A percentile compares a stretch with the other conserved stretches of the same genome.
These are phyloP conservation scores for Metarhizium album DNA, from an alignment of 2,329 filamentous ascomycete species.

Conservation along the genomic window DNA sequence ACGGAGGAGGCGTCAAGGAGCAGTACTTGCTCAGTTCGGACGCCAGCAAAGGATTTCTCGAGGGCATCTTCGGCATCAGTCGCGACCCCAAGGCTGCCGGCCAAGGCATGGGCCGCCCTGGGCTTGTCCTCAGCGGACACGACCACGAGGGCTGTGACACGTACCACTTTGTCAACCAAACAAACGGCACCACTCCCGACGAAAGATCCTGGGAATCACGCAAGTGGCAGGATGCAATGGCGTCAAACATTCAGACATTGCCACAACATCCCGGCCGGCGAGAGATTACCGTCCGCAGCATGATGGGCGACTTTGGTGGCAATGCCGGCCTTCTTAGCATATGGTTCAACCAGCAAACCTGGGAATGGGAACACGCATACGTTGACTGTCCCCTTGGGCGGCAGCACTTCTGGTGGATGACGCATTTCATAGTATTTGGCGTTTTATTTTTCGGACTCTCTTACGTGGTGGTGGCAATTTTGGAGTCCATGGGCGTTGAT, in stretches of 20 bases:
- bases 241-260: slow-evolving; percentile 28
- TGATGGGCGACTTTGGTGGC: slow-evolving; percentile 96
- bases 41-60: slow-evolving; percentile 64
- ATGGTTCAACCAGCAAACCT: slow-evolving; percentile 69
- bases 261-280: slow-evolving; percentile 53
- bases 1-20: slow-evolving; percentile 67
- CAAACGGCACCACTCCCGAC: slow-evolving; percentile 25
- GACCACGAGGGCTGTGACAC: slow-evolving; percentile 93
- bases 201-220: slow-evolving; percentile 40
- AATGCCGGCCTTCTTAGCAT: slow-evolving; percentile 80
- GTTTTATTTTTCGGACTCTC: slow-evolving; percentile 22
- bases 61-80: slow-evolving; percentile 74
- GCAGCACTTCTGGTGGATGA: slow-evolving; percentile 90
- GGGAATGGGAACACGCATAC: slow-evolving; percentile 78
- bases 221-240: slow-evolving; percentile 35
- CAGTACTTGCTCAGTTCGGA: slow-evolving; percentile 79
- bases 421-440: slow-evolving; percentile 62
- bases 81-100: slow-evolving; percentile 47
- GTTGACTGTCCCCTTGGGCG: slow-evolving; percentile 66
- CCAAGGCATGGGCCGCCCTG: slow-evolving; percentile 55
- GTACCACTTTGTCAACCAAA: slow-evolving; percentile 68
- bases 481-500: slow-evolving; percentile 23
- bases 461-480: slow-evolving; percentile 13
- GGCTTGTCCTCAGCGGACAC: slow-evolving; percentile 82
- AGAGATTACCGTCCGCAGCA: slow-evolving; percentile 88